Evolutionary conservation across 768 basidiomycete species (phyloP), one percentile per base, ranked within the genome.

Genomic region (Multifurca ochricompacta): DNA sequence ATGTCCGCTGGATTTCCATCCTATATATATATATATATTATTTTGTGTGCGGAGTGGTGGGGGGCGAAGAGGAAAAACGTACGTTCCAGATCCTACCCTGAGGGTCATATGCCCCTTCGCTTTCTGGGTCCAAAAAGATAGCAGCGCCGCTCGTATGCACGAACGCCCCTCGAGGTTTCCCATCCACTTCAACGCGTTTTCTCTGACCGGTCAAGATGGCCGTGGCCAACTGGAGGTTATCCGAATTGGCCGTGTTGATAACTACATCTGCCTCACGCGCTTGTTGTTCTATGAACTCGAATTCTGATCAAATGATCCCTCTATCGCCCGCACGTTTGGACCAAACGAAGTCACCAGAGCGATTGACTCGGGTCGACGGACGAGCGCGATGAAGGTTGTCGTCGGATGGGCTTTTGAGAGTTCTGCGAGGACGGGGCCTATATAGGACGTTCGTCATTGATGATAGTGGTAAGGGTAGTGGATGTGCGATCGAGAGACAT

Each of bases 131-230:
- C 21, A 32, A 6, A n/a, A 55, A 56, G 2, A 49, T 42, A 6
- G 42, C 57, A 11, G 45, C 43, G n/a, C 57, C 57, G 11, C 57
- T 58, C 23, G 53, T 55, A 23, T 58, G 57, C 2, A 58, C 16
- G 7, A 56, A 21, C 34, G 31, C 32, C 4, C 36, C 42, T 5
- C 34, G 46, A 6, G 31, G 1, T 28, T 50, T 45, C 47, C 25
- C 9, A 11, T 58, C 57, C 16, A 30, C 42, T 3, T 5, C 48
- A n/a, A 46, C 30, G 19, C 57, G 57, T 3, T 28, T 41, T 48
- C n/a, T 58, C 11, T 54, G 46, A 28, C 57, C 57, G 1, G 42
- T 30, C 7, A 56, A 28, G n/a, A 58, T 55, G 19, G 57, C n/a
- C n/a, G n/a, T n/a, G n/a, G n/a, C n/a, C n/a, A n/a, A n/a, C n/a